Percentiles rank a stretch among this genome's conserved stretches.
phyloP scores from a whole-genome alignment of 2,329 filamentous ascomycete genomes.

The Calonectria multiphialidica region DNA sequence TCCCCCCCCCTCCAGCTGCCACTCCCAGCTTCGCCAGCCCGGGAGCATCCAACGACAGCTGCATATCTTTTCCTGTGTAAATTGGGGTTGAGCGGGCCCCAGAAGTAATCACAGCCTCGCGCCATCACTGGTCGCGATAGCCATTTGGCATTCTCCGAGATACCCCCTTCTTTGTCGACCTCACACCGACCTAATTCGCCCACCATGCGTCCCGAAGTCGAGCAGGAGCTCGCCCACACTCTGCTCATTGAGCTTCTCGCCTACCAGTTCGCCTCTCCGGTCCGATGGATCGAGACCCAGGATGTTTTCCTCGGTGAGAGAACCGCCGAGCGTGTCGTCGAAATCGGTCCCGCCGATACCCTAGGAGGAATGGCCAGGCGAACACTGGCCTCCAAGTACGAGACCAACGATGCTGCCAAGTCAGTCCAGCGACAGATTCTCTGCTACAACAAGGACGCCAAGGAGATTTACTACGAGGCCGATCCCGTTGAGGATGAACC shows the following conservation, averaged over 20 bases:
- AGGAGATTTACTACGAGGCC: conserved; percentile 99
- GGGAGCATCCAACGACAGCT: conserved; percentile 42
- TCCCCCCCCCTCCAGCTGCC: conserved; percentile 41
- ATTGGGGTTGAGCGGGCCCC: conserved; percentile 44
- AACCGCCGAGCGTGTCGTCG: conserved; percentile 95
- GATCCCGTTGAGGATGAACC: conserved; percentile 94
- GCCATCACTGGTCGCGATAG: conserved; percentile 41
- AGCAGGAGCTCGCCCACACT: conserved; percentile 99
- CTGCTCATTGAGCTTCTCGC: conserved; percentile 98
- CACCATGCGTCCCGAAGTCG: conserved; percentile 96
- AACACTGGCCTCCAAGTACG: conserved; percentile 96
- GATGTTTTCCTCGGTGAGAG: conserved; percentile 99
- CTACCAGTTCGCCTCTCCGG: conserved; percentile 98
- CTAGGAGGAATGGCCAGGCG: conserved; percentile 97
- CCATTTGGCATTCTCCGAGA: conserved; percentile 44
- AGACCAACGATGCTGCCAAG: conserved; percentile 97
- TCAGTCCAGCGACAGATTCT: conserved; percentile 97
- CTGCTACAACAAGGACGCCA: conserved; percentile 99
- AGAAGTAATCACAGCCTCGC: conserved; percentile 39
- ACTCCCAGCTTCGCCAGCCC: conserved; percentile 36
- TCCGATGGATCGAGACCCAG: conserved; percentile 99
- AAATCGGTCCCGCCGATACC: conserved; percentile 96
- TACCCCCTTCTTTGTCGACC: conserved; percentile 45
- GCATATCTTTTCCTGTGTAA: conserved; percentile 31
- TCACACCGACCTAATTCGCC: conserved; percentile 43